Percentiles rank a stretch among this genome's conserved stretches.
These are phyloP conservation scores for Penicillium daleae DNA, from an alignment of 495 filamentous ascomycete genomes.

Conservation along the genomic window DNA sequence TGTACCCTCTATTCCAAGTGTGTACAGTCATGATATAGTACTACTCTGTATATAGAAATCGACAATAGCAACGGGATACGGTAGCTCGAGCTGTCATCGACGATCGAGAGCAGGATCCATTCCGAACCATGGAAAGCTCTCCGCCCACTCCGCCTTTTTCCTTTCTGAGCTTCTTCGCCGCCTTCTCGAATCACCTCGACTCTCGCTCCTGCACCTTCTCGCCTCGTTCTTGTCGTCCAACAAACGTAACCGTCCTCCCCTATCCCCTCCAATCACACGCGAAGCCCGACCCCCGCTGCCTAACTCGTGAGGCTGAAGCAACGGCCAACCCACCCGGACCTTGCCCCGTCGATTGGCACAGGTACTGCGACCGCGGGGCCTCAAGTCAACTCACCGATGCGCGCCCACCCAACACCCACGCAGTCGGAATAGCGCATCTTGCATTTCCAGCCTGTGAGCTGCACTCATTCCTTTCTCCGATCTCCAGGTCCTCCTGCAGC, in stretches of 20 bases:
- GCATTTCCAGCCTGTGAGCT: slow-evolving; percentile 32
- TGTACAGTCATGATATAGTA: background rate
- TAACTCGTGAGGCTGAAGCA: slow-evolving; percentile 50
- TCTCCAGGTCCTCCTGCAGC: slow-evolving; percentile 32
- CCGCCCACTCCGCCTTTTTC: slow-evolving; percentile 33
- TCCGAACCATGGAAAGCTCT: slow-evolving; percentile 30
- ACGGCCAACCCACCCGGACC: slow-evolving; percentile 13
- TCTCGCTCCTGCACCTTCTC: slow-evolving; percentile 1
- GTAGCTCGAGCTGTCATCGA: background rate
- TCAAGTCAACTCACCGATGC: slow-evolving; percentile 26
- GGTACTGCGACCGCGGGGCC: slow-evolving; percentile 20
- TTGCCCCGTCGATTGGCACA: slow-evolving; percentile 30
- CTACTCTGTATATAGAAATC: background rate
- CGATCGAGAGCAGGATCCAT: slow-evolving; percentile 15
- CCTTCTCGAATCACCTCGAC: slow-evolving; percentile 6
- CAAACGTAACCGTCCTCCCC: slow-evolving; percentile 4
- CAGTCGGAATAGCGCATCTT: slow-evolving; percentile 25
- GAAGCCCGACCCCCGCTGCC: slow-evolving; percentile 35
- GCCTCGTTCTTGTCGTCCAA: slow-evolving; percentile 6
- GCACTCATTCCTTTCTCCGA: slow-evolving; percentile 22
- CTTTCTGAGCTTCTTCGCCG: slow-evolving; percentile 2
- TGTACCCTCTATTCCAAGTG: background rate
- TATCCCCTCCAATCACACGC: slow-evolving; percentile 10
- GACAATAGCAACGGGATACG: too few relatives aligned
- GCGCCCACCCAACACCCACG: slow-evolving; percentile 28